Conservation (phyloP, 441 rosid species). For the Theobroma grandiflorum region DNA sequence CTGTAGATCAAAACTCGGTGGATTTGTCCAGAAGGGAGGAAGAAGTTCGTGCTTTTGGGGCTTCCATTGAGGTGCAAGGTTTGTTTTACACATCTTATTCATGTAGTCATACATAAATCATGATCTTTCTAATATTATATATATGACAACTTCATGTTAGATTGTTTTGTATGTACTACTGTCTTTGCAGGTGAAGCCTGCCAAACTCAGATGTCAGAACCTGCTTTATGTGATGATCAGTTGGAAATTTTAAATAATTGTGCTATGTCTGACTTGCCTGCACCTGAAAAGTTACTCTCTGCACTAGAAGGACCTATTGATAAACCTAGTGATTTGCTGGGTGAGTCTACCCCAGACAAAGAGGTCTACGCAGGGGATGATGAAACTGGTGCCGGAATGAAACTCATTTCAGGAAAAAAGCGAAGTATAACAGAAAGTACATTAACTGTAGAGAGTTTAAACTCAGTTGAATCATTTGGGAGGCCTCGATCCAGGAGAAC, state of each 20-base stretch:
- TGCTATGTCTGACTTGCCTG: constrained; percentile 59
- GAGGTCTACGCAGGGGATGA: constrained; percentile 50
- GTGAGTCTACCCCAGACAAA: constrained; percentile 73
- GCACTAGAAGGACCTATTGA: constrained; percentile 55
- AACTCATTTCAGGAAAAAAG: constrained; percentile 66
- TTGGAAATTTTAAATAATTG: constrained; percentile 43
- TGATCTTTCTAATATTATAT: background rate
- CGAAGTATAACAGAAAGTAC: constrained; percentile 84
- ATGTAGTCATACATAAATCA: constrained; percentile 18
- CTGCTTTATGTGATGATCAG: constrained; percentile 45
- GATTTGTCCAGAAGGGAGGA: constrained; percentile 38
- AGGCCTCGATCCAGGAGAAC: constrained; percentile 60
- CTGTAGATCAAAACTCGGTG: constrained; percentile 27
- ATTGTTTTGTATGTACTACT: constrained; percentile 19
- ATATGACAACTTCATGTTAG: background rate
- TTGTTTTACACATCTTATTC: constrained; percentile 46
- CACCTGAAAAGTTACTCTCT: constrained; percentile 85
- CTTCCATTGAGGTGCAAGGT: constrained; percentile 68
- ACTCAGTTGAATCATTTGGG: constrained; percentile 78
- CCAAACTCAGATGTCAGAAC: constrained; percentile 48
- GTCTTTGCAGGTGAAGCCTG: constrained; percentile 46
- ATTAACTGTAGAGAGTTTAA: constrained; percentile 68
- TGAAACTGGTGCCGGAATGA: constrained; percentile 49
- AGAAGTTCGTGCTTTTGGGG: constrained; percentile 38
- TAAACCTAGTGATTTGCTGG: constrained; percentile 53